Conservation (phyloP, 169 alveolate genomes). For the Pseudocohnilembus persalinus region DNA sequence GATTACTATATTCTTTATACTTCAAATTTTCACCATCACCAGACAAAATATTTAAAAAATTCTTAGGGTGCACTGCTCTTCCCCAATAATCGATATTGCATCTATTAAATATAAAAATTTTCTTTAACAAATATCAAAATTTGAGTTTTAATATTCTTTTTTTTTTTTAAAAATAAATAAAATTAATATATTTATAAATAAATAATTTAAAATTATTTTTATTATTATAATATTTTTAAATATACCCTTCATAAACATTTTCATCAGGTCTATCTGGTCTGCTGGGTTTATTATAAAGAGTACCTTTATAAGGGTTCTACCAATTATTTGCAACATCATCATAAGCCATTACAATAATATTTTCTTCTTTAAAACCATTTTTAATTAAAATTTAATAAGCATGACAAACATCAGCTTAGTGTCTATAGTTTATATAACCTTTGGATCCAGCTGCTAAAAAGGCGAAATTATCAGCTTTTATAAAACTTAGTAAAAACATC, state of each 20-base stretch:
- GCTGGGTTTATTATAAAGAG: constrained; percentile 75
- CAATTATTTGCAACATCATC: constrained; percentile 79
- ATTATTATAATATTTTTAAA: no score
- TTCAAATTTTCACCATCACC: constrained; percentile 41
- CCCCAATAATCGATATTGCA: background rate
- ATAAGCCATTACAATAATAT: constrained; percentile 77
- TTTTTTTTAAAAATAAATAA: no score
- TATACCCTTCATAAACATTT: background rate
- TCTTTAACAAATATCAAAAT: no score
- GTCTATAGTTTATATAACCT: constrained; percentile 82
- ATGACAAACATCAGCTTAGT: constrained; percentile 87
- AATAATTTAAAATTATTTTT: no score
- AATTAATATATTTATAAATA: no score
- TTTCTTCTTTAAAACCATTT: constrained; percentile 70
- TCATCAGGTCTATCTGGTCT: background rate
- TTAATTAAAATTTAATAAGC: constrained; percentile 70
- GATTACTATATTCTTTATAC: constrained; percentile 46
- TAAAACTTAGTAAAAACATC: background rate
- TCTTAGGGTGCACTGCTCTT: background rate
- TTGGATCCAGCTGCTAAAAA: constrained; percentile 89
- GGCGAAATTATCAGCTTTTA: constrained; percentile 74
- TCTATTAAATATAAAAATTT: background rate
- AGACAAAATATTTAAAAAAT: background rate
- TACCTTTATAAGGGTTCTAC: constrained; percentile 79
- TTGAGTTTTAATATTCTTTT: no score